Evolutionary conservation across 2,329 filamentous ascomycete species (phyloP).

Genomic region (Cordyceps cateniannulata): DNA sequence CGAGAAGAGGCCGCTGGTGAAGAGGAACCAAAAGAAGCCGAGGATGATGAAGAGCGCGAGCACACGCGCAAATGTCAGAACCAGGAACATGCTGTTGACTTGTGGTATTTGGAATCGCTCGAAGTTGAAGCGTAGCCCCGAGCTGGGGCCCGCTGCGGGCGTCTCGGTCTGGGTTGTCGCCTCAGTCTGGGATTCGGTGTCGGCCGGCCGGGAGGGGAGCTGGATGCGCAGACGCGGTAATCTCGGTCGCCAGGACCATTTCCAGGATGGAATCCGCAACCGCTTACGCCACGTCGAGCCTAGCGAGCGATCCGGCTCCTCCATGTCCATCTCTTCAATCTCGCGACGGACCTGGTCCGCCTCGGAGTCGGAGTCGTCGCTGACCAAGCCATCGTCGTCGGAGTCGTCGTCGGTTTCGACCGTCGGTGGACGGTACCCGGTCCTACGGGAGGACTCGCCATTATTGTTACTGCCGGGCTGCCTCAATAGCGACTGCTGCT

Average conservation of each 20-base stretch:
- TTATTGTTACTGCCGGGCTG: slow-evolving; percentile 33
- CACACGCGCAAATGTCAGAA: slow-evolving; percentile 65
- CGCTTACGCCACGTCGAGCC: slow-evolving; percentile 48
- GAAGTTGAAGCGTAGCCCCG: neutral
- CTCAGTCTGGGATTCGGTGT: neutral
- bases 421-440: slow-evolving; percentile 71
- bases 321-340: slow-evolving; percentile 83
- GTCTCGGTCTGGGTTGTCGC: neutral
- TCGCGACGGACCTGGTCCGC: slow-evolving; percentile 67
- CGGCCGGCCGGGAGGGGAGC: slow-evolving; percentile 33
- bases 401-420: slow-evolving; percentile 69
- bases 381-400: slow-evolving; percentile 39
- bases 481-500: slow-evolving; percentile 69
- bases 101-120: slow-evolving; percentile 24
- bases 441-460: slow-evolving; percentile 35
- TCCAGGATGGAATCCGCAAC: slow-evolving; percentile 50
- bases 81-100: slow-evolving; percentile 35
- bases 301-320: slow-evolving; percentile 52
- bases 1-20: slow-evolving; percentile 77
- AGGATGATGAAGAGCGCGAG: slow-evolving; percentile 71
- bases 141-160: neutral
- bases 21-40: slow-evolving; percentile 73
- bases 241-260: slow-evolving; percentile 48
- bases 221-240: slow-evolving; percentile 45
- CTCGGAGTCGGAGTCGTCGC: slow-evolving; percentile 46